Conservation (phyloP, 768 basidiomycete genomes). For the Rhodotorula diobovata region DNA sequence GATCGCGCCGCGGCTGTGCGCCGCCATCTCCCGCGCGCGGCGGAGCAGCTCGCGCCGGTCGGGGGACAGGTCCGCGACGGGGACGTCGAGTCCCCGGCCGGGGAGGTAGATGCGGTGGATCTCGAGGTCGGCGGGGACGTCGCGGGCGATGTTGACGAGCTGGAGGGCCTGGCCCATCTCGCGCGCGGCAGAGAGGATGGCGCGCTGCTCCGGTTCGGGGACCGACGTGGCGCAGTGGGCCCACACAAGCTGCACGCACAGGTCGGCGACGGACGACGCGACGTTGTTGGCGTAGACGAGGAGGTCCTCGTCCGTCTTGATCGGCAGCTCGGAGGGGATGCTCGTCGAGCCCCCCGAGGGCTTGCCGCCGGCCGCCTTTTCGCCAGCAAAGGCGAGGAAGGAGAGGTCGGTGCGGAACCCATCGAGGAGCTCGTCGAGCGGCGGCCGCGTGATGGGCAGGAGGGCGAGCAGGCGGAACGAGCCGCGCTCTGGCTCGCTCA, state of each 20-base stretch:
- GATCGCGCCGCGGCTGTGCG: constrained; percentile 32
- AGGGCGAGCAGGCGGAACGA: constrained; percentile 35
- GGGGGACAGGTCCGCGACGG: constrained; percentile 21
- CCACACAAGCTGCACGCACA: constrained; percentile 48
- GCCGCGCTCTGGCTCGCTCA: constrained; percentile 28
- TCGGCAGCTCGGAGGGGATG: constrained; percentile 11
- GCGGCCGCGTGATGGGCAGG: constrained; percentile 27
- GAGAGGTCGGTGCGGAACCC: constrained; percentile 37
- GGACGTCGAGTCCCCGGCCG: constrained; percentile 29
- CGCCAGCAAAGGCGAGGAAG: constrained; percentile 20
- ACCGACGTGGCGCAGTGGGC: constrained; percentile 27
- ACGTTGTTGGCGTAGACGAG: constrained; percentile 48
- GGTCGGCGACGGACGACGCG: constrained; percentile 48
- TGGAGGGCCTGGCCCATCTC: constrained; percentile 50
- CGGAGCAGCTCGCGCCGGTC: constrained; percentile 38
- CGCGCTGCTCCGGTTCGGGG: background rate
- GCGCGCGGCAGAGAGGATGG: constrained; percentile 38
- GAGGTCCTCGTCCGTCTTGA: constrained; percentile 46
- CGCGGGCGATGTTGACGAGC: constrained; percentile 49
- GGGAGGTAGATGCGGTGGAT: constrained; percentile 48
- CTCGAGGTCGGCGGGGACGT: constrained; percentile 46
- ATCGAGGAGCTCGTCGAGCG: constrained; percentile 37
- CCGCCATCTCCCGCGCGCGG: constrained; percentile 42
- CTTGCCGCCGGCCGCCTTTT: background rate
- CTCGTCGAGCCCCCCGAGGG: background rate